Percentiles rank a stretch among this genome's conserved stretches.
Evolutionary conservation across 495 filamentous ascomycete genomes (phyloP).

Genomic region (Pseudoneurospora amorphoporcata): DNA sequence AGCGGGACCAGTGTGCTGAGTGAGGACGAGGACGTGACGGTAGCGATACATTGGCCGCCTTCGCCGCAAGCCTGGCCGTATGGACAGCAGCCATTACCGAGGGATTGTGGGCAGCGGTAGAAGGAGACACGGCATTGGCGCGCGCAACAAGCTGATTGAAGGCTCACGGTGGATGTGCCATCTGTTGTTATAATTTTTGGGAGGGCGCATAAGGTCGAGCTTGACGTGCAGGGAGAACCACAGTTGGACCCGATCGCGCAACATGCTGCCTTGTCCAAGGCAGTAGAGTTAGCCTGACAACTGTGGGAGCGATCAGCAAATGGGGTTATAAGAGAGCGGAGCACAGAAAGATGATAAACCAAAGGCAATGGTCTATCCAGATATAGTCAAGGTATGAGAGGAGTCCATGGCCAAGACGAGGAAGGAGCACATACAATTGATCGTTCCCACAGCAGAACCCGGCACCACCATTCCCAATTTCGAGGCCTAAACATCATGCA

Average conservation of each 20-base stretch:
- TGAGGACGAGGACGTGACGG: conserved; percentile 12
- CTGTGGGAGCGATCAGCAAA: conserved; percentile 7
- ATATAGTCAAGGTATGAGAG: background rate
- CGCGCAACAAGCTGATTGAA: conserved; percentile 26
- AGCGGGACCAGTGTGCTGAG: conserved; percentile 9
- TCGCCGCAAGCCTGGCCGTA: conserved; percentile 27
- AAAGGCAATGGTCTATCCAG: background rate
- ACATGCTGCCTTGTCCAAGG: conserved; percentile 17
- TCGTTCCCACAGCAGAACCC: conserved; percentile 7
- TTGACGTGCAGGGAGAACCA: conserved; percentile 18
- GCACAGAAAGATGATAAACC: background rate
- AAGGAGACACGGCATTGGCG: conserved; percentile 28
- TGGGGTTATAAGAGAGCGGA: background rate
- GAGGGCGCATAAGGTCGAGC: conserved; percentile 11
- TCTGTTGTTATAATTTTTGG: conserved; percentile 12
- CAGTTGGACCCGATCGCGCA: conserved; percentile 30
- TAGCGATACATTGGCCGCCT: conserved; percentile 14
- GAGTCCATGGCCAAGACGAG: background rate
- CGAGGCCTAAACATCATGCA: conserved; percentile 1
- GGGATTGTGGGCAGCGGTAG: conserved; percentile 29
- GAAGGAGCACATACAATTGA: conserved; percentile 7
- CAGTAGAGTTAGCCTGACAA: conserved; percentile 18
- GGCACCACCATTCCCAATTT: conserved; percentile 7
- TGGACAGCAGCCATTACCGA: conserved; percentile 36
- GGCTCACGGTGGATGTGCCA: conserved; percentile 7